These are phyloP conservation scores for Vitis riparia DNA, from an alignment of 164 flowering plant genomes.

Conservation along the genomic window DNA sequence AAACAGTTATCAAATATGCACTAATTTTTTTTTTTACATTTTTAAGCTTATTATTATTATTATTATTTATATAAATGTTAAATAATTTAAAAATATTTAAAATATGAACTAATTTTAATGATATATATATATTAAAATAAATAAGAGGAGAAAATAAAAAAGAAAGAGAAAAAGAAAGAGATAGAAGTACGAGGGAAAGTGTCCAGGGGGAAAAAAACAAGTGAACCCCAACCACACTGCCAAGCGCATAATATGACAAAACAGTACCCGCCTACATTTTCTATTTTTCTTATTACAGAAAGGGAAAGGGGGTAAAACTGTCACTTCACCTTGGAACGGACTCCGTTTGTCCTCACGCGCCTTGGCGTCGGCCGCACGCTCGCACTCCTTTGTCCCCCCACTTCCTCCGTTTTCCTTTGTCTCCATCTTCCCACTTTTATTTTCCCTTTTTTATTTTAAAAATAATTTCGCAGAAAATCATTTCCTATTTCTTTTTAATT, in stretches of 20 bases:
- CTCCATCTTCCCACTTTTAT: too few relatives aligned
- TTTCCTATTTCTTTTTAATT: too few relatives aligned
- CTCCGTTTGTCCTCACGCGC: conserved; percentile 27
- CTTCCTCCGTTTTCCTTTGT: neutral
- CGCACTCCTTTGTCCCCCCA: conserved; percentile 9
- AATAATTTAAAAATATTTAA: too few relatives aligned
- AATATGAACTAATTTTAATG: too few relatives aligned
- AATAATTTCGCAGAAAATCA: neutral
- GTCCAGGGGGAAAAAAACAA: neutral
- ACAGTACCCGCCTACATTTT: neutral
- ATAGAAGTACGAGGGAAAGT: too few relatives aligned
- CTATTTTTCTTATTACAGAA: neutral
- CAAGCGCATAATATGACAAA: neutral
- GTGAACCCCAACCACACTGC: neutral
- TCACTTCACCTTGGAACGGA: conserved; percentile 13
- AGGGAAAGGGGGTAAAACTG: neutral
- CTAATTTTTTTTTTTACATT: too few relatives aligned
- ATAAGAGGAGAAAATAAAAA: neutral
- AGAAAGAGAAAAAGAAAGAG: neutral
- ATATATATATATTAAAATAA: too few relatives aligned
- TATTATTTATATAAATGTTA: too few relatives aligned
- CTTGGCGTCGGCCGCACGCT: conserved; percentile 21
- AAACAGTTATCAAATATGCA: too few relatives aligned
- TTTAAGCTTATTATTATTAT: too few relatives aligned
- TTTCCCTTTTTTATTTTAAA: conserved; percentile 4